Evolutionary conservation across 164 flowering plant species (phyloP), one percentile per base, ranked within the genome.

Genomic region (Echeveria elegans): DNA sequence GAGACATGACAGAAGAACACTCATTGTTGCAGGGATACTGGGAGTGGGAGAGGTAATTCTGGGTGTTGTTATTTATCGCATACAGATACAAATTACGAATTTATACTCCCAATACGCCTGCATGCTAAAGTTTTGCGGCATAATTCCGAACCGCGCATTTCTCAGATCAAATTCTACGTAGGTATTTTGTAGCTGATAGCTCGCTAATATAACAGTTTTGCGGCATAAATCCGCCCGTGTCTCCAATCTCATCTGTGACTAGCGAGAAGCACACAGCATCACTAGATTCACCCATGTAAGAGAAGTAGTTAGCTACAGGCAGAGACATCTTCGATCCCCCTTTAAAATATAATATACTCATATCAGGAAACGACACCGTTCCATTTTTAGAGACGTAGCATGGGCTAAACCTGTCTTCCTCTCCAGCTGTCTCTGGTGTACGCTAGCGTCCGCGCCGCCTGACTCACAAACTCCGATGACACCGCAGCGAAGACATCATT

Each of bases 241-340:
- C 47, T 0, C 47, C 47, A 15, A 16, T 43, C 47, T 43, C 47
- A 43, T 43, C 47, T 43, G 11, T 43, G 5, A 43, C 47, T 15
- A 43, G 15, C 16, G 47, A 11, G 18, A 43, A 43, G 47, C 47
- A 43, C 47, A 43, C 47, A 43, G 2, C 4, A 5, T 15, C 47
- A 4, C 34, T 64, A 6, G 69, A 31, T 0, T 66, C 64, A 9
- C 65, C 73, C 34, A 63, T 43, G 6, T 45, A 31, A 19, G 59
- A 60, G 29, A 66, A 71, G 30, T 71, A 71, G 45, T 71, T 71
- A 24, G 48, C 48, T 38, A 66, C 18, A 24, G 73, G 73, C 43
- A 71, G 24, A 23, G 2, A 18, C 69, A 71, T 71, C 48, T 66
- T 19, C 6, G 69, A 66, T 5, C 73, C 73, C 14, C 73, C 73